Conservation (phyloP, 2,329 filamentous ascomycete species). For the Phialocephala subalpina region DNA sequence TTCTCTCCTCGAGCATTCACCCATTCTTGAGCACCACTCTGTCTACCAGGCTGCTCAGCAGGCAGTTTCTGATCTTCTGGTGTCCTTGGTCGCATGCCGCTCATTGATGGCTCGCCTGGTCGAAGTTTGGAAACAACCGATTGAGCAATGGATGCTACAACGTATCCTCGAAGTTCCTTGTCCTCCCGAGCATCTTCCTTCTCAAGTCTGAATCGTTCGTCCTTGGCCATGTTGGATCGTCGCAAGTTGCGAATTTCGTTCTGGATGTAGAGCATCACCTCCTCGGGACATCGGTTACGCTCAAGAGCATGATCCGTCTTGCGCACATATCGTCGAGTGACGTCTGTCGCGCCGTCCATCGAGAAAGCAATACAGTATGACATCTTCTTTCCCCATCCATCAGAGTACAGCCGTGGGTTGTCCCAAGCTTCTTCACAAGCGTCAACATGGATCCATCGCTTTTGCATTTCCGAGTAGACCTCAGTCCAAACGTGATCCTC, state of each 20-base stretch:
- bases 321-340: conserved; percentile 73
- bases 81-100: conserved; percentile 25
- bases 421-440: conserved; percentile 96
- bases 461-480: conserved; percentile 92
- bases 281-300: conserved; percentile 83
- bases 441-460: conserved; percentile 96
- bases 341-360: conserved; percentile 79
- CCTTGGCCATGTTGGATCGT: conserved; percentile 84
- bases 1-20: conserved; percentile 56
- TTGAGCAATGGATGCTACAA: conserved; percentile 76
- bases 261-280: conserved; percentile 89
- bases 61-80: conserved; percentile 67
- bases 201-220: conserved; percentile 81
- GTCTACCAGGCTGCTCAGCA: conserved; percentile 62
- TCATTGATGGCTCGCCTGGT: conserved; percentile 34
- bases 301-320: conserved; percentile 77
- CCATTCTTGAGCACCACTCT: conserved; percentile 60
- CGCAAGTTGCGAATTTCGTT: conserved; percentile 89
- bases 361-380: conserved; percentile 98
- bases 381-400: conserved; percentile 96
- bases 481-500: conserved; percentile 99
- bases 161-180: conserved; percentile 76
- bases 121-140: conserved; percentile 57
- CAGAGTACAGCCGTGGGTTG: conserved; percentile 88
- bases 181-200: conserved; percentile 82